A percentile compares a stretch with the other conserved stretches of the same genome.
These are phyloP conservation scores for Exophiala lecanii-corni DNA, from an alignment of 2,329 filamentous ascomycete genomes.

Conservation along the genomic window DNA sequence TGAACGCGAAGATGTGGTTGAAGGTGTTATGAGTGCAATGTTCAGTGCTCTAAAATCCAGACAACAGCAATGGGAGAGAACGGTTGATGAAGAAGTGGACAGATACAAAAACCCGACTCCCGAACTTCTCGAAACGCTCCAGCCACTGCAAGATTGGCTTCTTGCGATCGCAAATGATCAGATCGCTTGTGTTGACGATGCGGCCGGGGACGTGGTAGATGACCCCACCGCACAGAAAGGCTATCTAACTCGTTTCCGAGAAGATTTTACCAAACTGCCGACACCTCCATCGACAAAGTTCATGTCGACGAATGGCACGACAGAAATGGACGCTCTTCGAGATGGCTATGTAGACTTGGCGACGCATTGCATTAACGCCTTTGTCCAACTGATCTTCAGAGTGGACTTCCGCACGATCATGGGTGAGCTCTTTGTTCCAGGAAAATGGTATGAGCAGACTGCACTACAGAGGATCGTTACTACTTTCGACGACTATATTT, in stretches of 20 bases:
- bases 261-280: constrained; percentile 76
- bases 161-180: constrained; percentile 97
- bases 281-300: constrained; percentile 63
- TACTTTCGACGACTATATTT: constrained; percentile 91
- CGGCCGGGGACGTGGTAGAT: constrained; percentile 63
- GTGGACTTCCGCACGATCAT: constrained; percentile 84
- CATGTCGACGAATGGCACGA: constrained; percentile 63
- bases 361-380: constrained; percentile 85
- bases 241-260: constrained; percentile 81
- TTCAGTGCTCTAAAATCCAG: constrained; percentile 77
- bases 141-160: constrained; percentile 79
- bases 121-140: constrained; percentile 62
- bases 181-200: constrained; percentile 95
- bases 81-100: constrained; percentile 78
- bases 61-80: constrained; percentile 79
- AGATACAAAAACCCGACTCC: constrained; percentile 59
- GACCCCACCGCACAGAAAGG: constrained; percentile 68
- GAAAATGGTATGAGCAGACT: constrained; percentile 76
- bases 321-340: constrained; percentile 69
- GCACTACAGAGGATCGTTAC: constrained; percentile 91
- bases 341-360: constrained; percentile 94
- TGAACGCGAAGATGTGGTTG: constrained; percentile 80
- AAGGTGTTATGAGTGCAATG: constrained; percentile 95
- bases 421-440: constrained; percentile 79
- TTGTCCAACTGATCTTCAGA: constrained; percentile 79